phyloP scores from a whole-genome alignment of 208 protist species.

The Leishmania braziliensis region DNA sequence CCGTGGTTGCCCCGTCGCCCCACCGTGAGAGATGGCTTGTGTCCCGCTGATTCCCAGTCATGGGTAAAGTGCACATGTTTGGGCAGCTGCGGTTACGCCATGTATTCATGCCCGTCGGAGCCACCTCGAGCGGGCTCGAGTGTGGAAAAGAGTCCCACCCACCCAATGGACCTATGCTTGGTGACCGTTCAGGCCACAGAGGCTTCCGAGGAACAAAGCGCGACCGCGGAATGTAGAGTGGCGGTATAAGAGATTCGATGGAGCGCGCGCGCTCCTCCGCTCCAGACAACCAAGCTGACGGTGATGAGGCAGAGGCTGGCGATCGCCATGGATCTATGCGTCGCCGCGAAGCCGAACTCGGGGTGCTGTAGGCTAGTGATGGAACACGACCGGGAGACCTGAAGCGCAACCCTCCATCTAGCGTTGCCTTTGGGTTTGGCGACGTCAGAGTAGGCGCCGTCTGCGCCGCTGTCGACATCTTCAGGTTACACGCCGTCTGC shows the following conservation, averaged over 20 bases:
- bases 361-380: constrained; percentile 39
- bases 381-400: constrained; percentile 31
- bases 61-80: not conserved
- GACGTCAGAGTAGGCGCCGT: constrained; percentile 5
- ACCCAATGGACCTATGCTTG: not conserved
- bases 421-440: constrained; percentile 9
- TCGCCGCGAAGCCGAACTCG: constrained; percentile 15
- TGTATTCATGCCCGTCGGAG: not conserved
- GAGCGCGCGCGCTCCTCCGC: not conserved
- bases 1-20: not conserved
- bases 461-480: constrained; percentile 10
- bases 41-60: not conserved
- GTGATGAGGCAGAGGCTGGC: not conserved
- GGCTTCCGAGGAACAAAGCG: constrained; percentile 13
- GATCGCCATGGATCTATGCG: constrained; percentile 15
- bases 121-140: not conserved
- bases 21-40: not conserved
- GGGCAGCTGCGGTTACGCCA: not conserved
- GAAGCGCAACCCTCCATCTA: constrained; percentile 24
- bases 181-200: not conserved
- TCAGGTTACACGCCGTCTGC: constrained; percentile 25
- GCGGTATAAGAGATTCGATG: constrained; percentile 16
- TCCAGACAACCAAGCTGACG: not conserved
- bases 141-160: not conserved
- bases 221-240: constrained; percentile 21